These are phyloP conservation scores for Podila horticola DNA, from an alignment of 192 early-diverging fungal species.

Conservation along the genomic window DNA sequence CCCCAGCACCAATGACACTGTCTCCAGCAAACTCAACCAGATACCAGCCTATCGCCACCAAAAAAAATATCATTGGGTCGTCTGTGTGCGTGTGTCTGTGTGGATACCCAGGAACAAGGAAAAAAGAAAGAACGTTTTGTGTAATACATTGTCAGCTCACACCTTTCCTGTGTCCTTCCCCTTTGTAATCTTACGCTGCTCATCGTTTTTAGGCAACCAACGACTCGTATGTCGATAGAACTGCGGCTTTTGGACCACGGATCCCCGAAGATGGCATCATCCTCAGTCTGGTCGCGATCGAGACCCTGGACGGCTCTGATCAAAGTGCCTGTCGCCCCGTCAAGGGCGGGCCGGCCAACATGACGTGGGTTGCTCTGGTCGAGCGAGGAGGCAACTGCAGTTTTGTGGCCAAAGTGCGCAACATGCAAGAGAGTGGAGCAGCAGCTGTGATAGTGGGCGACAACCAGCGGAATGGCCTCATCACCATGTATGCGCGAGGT, in stretches of 20 bases:
- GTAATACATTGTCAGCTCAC: too few species aligned
- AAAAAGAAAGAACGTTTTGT: too few species aligned
- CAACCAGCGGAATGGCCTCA: slow-evolving; percentile 71
- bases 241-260: slow-evolving; percentile 89
- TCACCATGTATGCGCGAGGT: slow-evolving; percentile 89
- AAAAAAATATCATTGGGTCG: too few species aligned
- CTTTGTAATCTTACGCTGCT: not conserved
- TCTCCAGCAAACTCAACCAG: too few species aligned
- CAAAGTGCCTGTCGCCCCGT: slow-evolving; percentile 66
- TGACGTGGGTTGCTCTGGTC: slow-evolving; percentile 86
- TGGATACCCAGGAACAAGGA: too few species aligned
- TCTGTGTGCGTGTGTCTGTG: too few species aligned
- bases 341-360: slow-evolving; percentile 40
- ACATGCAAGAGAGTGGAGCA: slow-evolving; percentile 89
- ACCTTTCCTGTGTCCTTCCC: not conserved
- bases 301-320: slow-evolving; percentile 62
- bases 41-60: too few species aligned
- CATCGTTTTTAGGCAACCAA: slow-evolving; percentile 60
- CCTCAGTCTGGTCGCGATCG: slow-evolving; percentile 71
- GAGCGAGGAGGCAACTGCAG: slow-evolving; percentile 85
- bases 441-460: slow-evolving; percentile 91
- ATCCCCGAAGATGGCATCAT: slow-evolving; percentile 76
- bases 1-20: not conserved
- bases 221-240: slow-evolving; percentile 67
- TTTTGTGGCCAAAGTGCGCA: slow-evolving; percentile 90